Evolutionary conservation across 495 filamentous ascomycete genomes (phyloP).

Genomic region (Annulohypoxylon stygium): DNA sequence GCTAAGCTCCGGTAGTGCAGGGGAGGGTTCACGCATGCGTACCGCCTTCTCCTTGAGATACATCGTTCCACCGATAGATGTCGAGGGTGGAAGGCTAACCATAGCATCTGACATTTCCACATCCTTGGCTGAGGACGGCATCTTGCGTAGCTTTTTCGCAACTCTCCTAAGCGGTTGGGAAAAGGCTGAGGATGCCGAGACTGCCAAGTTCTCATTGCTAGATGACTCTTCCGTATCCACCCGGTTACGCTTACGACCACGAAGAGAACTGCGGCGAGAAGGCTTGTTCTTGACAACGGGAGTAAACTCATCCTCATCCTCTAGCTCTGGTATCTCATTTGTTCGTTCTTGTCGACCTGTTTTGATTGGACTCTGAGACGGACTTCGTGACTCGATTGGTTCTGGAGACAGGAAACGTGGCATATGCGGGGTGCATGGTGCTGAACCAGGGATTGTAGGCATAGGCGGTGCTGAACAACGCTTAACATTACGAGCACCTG

Average conservation of each 20-base stretch:
- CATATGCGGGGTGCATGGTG: conserved; percentile 31
- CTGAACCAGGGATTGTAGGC: conserved; percentile 37
- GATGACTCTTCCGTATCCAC: conserved; percentile 20
- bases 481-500: conserved; percentile 25
- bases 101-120: conserved; percentile 35
- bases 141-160: conserved; percentile 50
- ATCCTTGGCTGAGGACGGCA: conserved; percentile 37
- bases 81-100: conserved; percentile 36
- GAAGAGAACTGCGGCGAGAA: conserved; percentile 32
- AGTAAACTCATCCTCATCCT: conserved; percentile 15
- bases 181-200: conserved; percentile 39
- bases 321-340: conserved; percentile 17
- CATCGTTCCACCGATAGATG: conserved; percentile 35
- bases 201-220: conserved; percentile 21
- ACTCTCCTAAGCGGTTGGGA: conserved; percentile 50
- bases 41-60: conserved; percentile 39
- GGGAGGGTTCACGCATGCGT: conserved; percentile 46
- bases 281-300: conserved; percentile 27
- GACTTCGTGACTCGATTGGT: conserved; percentile 17
- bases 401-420: conserved; percentile 40
- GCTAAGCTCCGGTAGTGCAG: conserved; percentile 8
- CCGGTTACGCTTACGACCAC: conserved; percentile 47
- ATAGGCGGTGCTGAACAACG: conserved; percentile 39
- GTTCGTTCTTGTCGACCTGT: conserved; percentile 10
- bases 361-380: conserved; percentile 26